Percentiles rank a stretch among this genome's conserved stretches.
Conservation (phyloP, 495 filamentous ascomycete species). For the Neurospora pannonica region DNA sequence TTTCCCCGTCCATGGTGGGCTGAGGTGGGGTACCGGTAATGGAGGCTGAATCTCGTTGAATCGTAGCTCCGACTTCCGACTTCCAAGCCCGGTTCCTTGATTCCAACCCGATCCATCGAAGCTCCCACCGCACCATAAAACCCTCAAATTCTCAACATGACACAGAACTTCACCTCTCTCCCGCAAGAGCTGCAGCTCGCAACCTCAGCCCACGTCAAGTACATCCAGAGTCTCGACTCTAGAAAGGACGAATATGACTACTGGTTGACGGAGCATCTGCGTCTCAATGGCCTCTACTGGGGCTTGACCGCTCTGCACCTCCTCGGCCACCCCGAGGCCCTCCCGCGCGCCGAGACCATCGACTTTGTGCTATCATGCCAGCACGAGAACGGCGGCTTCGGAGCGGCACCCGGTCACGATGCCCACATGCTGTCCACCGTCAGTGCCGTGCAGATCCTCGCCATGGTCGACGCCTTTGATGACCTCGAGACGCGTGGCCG, state of each 20-base stretch:
- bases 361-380: constrained; percentile 89
- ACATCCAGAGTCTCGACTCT: constrained; percentile 87
- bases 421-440: constrained; percentile 91
- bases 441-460: constrained; percentile 86
- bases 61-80: neutral
- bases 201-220: constrained; percentile 74
- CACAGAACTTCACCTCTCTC: constrained; percentile 23
- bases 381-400: constrained; percentile 79
- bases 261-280: constrained; percentile 92
- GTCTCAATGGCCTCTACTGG: constrained; percentile 94
- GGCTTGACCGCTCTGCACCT: constrained; percentile 83
- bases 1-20: neutral
- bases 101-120: neutral
- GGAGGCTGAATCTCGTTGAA: neutral
- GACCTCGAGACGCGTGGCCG: constrained; percentile 64
- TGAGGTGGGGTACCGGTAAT: neutral
- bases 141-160: constrained; percentile 11
- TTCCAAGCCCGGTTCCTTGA: neutral
- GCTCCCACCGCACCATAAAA: neutral
- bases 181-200: constrained; percentile 55
- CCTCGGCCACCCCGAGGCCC: constrained; percentile 65
- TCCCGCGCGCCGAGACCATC: constrained; percentile 73
- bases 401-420: constrained; percentile 88
- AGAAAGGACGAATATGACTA: constrained; percentile 92
- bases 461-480: constrained; percentile 71